These are phyloP conservation scores for Symbiodinium natans DNA, from an alignment of 73 alveolate species.

Conservation along the genomic window DNA sequence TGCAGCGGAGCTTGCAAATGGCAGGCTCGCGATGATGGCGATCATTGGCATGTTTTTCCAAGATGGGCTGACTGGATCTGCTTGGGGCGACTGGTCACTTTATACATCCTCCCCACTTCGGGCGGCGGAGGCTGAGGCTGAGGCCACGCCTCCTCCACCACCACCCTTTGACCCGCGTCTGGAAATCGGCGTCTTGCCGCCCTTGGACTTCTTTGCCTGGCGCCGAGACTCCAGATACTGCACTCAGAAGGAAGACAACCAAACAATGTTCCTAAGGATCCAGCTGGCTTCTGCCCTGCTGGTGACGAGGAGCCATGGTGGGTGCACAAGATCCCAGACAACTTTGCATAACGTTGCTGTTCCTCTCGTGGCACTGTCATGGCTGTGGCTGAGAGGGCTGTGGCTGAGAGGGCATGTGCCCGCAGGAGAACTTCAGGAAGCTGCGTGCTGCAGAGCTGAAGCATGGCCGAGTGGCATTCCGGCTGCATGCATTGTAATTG, in stretches of 20 bases:
- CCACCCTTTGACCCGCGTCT: slow-evolving; percentile 74
- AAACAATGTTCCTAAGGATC: neutral
- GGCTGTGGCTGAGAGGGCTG: neutral
- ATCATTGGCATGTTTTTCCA: slow-evolving; percentile 77
- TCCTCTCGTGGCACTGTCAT: neutral
- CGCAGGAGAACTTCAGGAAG: slow-evolving; percentile 49
- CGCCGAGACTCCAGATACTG: neutral
- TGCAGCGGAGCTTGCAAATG: slow-evolving; percentile 59
- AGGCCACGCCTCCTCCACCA: slow-evolving; percentile 36
- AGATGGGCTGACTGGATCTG: slow-evolving; percentile 60
- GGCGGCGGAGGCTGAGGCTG: neutral
- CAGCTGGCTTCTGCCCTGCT: slow-evolving; percentile 66
- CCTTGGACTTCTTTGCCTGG: slow-evolving; percentile 50
- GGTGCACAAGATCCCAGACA: no score
- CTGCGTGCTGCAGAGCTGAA: slow-evolving; percentile 61
- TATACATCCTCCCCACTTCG: slow-evolving; percentile 54
- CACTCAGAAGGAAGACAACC: neutral
- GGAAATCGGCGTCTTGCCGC: slow-evolving; percentile 67
- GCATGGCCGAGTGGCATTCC: slow-evolving; percentile 70
- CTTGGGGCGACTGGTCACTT: slow-evolving; percentile 79
- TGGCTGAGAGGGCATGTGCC: neutral
- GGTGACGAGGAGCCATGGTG: slow-evolving; percentile 38
- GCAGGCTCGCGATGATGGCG: slow-evolving; percentile 70
- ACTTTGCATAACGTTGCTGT: neutral
- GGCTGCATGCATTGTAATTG: neutral